phyloP scores from a whole-genome alignment of 2,329 filamentous ascomycete species.

The Pseudovirgaria hyperparasitica region DNA sequence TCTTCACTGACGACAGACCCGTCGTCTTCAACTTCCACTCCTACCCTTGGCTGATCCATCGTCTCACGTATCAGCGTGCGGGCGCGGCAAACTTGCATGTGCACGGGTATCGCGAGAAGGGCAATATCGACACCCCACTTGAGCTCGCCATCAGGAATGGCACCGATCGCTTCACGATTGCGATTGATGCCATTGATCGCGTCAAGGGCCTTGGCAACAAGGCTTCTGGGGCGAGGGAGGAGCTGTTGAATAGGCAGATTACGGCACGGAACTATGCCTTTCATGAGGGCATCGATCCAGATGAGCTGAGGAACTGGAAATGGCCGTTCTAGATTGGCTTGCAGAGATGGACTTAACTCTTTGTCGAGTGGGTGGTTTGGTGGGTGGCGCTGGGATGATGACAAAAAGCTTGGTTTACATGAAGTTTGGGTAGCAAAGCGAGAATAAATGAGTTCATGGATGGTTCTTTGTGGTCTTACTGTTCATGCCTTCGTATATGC shows the following conservation, averaged over 20 bases:
- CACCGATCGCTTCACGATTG: slow-evolving; percentile 64
- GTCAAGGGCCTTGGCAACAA: slow-evolving; percentile 51
- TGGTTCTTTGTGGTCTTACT: no score
- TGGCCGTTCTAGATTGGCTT: slow-evolving; percentile 53
- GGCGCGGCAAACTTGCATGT: slow-evolving; percentile 58
- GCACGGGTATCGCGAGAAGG: slow-evolving; percentile 71
- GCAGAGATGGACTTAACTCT: no score
- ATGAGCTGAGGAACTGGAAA: slow-evolving; percentile 51
- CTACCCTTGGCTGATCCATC: slow-evolving; percentile 69
- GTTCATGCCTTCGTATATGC: no score
- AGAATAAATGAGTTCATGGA: no score
- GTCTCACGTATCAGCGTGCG: slow-evolving; percentile 62
- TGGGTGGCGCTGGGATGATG: no score
- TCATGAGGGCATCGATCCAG: slow-evolving; percentile 57
- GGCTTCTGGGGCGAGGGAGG: slow-evolving; percentile 49
- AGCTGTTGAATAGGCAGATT: slow-evolving; percentile 52
- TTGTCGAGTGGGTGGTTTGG: no score
- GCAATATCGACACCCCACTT: slow-evolving; percentile 70
- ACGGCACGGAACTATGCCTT: slow-evolving; percentile 49
- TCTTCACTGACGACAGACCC: slow-evolving; percentile 62
- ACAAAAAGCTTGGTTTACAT: no score
- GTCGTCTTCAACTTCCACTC: slow-evolving; percentile 78
- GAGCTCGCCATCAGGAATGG: slow-evolving; percentile 68
- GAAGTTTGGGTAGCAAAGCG: no score
- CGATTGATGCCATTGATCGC: slow-evolving; percentile 63